Base-by-base conservation (phyloP, 1,139 yeast genomes). In the Yamadazyma atlantica region DNA sequence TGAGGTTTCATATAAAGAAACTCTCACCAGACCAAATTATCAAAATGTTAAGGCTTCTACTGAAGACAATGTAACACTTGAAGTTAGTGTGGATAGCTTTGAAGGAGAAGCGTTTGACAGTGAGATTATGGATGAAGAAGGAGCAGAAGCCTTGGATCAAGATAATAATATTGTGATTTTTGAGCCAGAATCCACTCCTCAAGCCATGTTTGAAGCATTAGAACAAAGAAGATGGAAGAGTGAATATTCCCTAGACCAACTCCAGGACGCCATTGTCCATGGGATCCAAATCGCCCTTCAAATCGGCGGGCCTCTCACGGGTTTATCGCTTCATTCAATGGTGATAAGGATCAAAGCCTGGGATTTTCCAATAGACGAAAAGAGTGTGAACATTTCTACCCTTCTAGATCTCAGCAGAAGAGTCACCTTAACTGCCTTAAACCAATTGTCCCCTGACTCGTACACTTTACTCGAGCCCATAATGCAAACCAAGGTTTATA, bases 1-100 rank as follows among this genome's bases (percentile, higher is more conserved):
- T 18, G 87, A 82, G 61, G 96, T 92, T 7, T 84, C 97, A 0
- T 90, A 85, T 55, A 88, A 87, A 54, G 98, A 92, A 58, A 78
- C 94, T 0, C 56, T 85, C 7, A 45, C 55, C 6, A 51, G 46
- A 19, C 52, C 66, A 23, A 43, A 36, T 12, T 29, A 37, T 32
- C 31, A 43, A 17, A 15, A 33, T 4, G 25, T 40, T 13, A 33
- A 21, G 29, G 12, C 37, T 9, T 25, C 48, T 24, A 58, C 56
- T 11, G 51, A 39, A 10, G 32, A 45, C 13, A 37, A 37, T 11
- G 42, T 54, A 1, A 51, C 53, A 6, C 66, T 77, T 6, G 61
- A 60, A 4, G 45, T 85, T 1, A 58, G 67, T 2, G 51, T 85
- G 29, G 80, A 75, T 32, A 78, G 85, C 1, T 69, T 73, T 45